These are phyloP conservation scores for Podila minutissima DNA, from an alignment of 192 early-diverging fungal species.

Conservation along the genomic window DNA sequence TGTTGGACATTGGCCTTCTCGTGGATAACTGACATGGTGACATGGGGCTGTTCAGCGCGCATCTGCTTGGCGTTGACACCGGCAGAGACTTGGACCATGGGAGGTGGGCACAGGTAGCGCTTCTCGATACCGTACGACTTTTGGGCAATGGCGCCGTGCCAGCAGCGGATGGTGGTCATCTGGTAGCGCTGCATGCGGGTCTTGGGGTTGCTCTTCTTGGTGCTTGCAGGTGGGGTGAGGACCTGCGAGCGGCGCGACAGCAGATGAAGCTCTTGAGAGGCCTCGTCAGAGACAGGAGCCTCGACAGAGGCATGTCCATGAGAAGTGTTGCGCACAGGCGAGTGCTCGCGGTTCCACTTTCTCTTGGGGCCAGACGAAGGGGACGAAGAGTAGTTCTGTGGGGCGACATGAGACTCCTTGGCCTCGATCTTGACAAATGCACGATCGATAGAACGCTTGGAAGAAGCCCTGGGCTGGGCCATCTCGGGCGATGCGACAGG, in stretches of 20 bases:
- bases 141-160: constrained; percentile 87
- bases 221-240: neutral
- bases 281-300: constrained; percentile 16
- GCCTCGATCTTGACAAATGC: constrained; percentile 46
- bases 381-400: neutral
- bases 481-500: constrained; percentile 17
- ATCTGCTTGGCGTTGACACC: constrained; percentile 57
- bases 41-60: constrained; percentile 59
- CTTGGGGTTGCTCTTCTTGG: constrained; percentile 16
- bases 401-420: constrained; percentile 12
- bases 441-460: constrained; percentile 18
- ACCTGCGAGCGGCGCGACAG: constrained; percentile 35
- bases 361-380: constrained; percentile 14
- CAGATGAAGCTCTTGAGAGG: constrained; percentile 40
- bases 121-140: constrained; percentile 97
- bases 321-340: constrained; percentile 18
- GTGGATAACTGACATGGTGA: constrained; percentile 70
- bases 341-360: constrained; percentile 48
- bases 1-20: constrained; percentile 65
- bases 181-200: constrained; percentile 45
- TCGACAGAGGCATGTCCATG: constrained; percentile 27
- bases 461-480: constrained; percentile 11
- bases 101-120: constrained; percentile 83
- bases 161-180: constrained; percentile 81
- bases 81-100: constrained; percentile 69